Base-by-base conservation (phyloP, 768 basidiomycete genomes). In the Mycena albidolilacea region DNA sequence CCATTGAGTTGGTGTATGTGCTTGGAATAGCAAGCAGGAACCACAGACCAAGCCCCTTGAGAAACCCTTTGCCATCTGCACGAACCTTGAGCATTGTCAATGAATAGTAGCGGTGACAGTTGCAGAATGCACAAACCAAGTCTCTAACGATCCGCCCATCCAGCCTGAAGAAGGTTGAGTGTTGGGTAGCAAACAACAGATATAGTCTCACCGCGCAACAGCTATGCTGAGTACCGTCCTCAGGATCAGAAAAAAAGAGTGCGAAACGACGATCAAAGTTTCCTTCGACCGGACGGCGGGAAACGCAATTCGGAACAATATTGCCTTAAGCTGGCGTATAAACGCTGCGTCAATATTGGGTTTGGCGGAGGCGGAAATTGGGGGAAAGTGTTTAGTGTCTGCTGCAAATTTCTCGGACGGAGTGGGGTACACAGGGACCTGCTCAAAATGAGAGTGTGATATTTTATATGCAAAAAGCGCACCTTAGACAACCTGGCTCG, bases 1-100 rank as follows among this genome's bases (percentile, higher is more conserved):
- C 95, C 95, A 98, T 96, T 2, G 95, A 92, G 79, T 99, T 99
- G 0, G 97, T 99, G 80, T 96, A 97, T 23, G 96, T 96, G 79
- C 95, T 96, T 0, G 97, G 97, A 35, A 99, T 87, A 2, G 97
- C 96, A 11, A 99, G 87, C 11, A 91, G 84, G 78, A 97, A 98
- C 97, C 97, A 99, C 67, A 95, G 85, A 0, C 85, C 93, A 0
- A 99, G 82, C 0, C 97, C 97, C 65, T 85, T 88, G 19, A 95
- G 75, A 79, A 98, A 98, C 0, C 95, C 96, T 63, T 87, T 87
- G 0, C 91, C 94, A 78, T 99, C 91, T 0, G 96, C 97, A 58
- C 91, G 94, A 54, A 96, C 89, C 89, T 90, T 71, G 1, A 52
- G 35, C 10, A 55, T 35, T 43, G 39, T 44, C 12, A 63, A 61